Evolutionary conservation across 192 early-diverging fungal genomes (phyloP), one percentile per base, ranked within the genome.

Genomic region (Fimicolochytrium jonesii): DNA sequence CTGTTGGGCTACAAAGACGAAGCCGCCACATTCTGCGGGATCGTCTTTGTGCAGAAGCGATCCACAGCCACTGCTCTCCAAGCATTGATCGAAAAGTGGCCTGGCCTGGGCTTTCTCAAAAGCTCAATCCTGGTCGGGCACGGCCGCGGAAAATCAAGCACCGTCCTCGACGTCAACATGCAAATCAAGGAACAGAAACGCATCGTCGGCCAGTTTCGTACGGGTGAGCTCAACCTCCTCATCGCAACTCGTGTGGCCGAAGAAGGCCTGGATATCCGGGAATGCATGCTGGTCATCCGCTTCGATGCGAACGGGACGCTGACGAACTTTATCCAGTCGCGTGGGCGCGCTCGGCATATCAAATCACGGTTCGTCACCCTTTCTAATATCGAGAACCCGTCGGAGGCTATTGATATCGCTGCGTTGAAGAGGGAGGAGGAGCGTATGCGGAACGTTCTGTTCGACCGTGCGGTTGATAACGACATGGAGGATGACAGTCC

Each of bases 161-260:
- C 6, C 39, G 0, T 23, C 1, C 18, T 37, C 32, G 36, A 37
- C 26, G 31, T 5, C 9, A 52, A 62, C 34, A 59, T 67, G 56
- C 50, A 15, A 11, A 58, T 71, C 6, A 17, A 18, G 6, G 26
- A 82, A 22, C 90, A 92, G 69, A 75, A 80, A 41, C 58, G 61
- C 22, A 79, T 82, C 2, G 81, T 95, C 26, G 67, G 55, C 0
- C 65, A 79, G n/a, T 98, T 98, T 66, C 73, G 83, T 15, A 68
- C 61, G 6, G 87, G 88, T 36, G 67, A 72, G 4, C 59, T 88
- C 20, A 95, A 95, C 56, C 63, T 95, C 29, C 62, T 98, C 1
- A 83, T 95, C 48, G 88, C 95, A 6, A 98, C 95, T 1, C 83
- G 86, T 73, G 95, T 97, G n/a, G 95, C 91, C 13, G 95, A 95